These are phyloP conservation scores for Aspergillus sclerotioniger DNA, from an alignment of 495 filamentous ascomycete genomes.

Conservation along the genomic window DNA sequence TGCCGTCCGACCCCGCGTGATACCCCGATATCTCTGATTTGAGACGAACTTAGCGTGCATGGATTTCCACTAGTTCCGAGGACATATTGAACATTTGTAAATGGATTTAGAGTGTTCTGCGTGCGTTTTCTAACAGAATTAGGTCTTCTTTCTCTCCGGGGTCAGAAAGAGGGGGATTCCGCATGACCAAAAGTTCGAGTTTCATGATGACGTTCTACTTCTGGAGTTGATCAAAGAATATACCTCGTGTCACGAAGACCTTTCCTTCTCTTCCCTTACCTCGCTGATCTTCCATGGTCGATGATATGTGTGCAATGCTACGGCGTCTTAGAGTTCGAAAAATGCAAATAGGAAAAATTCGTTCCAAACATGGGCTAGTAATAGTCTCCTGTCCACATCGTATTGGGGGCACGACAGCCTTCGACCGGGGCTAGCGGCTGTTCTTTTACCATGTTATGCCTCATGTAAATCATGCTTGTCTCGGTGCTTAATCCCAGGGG, in stretches of 20 bases:
- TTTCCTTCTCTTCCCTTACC: background rate
- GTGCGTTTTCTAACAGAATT: background rate
- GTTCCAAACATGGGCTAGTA: background rate
- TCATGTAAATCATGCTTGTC: background rate
- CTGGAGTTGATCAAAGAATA: constrained; percentile 19
- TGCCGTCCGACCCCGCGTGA: background rate
- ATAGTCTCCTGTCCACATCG: too few species aligned
- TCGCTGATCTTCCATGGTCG: background rate
- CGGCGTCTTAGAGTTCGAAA: background rate
- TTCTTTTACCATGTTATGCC: too few species aligned
- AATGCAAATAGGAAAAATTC: background rate
- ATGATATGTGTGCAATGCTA: background rate
- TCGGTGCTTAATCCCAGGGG: background rate
- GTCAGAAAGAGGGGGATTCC: constrained; percentile 1
- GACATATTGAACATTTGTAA: background rate
- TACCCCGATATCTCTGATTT: background rate
- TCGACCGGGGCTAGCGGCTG: too few species aligned
- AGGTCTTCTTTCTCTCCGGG: background rate
- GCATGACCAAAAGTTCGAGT: constrained; percentile 20
- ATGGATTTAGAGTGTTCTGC: background rate
- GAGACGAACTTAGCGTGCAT: background rate
- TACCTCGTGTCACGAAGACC: constrained; percentile 16
- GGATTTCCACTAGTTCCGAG: background rate
- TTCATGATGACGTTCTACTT: constrained; percentile 15
- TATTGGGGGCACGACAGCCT: too few species aligned